Evolutionary conservation across 2,329 filamentous ascomycete genomes (phyloP).

Genomic region (Ophiosphaerella narmari): DNA sequence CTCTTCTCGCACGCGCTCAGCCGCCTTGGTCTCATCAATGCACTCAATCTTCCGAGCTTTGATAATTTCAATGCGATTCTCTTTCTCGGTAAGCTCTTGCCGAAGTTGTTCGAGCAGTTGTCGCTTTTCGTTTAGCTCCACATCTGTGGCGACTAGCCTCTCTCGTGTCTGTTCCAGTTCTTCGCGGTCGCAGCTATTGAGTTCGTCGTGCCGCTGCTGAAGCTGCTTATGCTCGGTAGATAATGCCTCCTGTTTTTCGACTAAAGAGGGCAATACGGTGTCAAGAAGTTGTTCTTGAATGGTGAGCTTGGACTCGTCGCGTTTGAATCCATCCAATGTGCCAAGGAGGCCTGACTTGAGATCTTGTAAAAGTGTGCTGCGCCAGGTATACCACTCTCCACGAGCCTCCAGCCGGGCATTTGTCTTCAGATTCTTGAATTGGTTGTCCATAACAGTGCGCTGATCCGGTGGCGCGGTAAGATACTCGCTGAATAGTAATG

Average conservation of each 20-base stretch:
- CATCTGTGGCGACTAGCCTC: slow-evolving; percentile 66
- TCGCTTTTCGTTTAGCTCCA: slow-evolving; percentile 72
- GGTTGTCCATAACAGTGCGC: slow-evolving; percentile 87
- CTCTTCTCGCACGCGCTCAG: slow-evolving; percentile 82
- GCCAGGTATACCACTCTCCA: slow-evolving; percentile 98
- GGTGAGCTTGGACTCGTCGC: slow-evolving; percentile 69
- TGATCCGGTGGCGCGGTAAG: slow-evolving; percentile 82
- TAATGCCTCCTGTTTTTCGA: slow-evolving; percentile 65
- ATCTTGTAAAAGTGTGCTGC: slow-evolving; percentile 82
- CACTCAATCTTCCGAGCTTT: slow-evolving; percentile 71
- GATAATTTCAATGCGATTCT: slow-evolving; percentile 65
- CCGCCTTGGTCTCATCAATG: slow-evolving; percentile 75
- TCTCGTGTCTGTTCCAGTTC: slow-evolving; percentile 76
- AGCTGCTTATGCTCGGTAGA: slow-evolving; percentile 68
- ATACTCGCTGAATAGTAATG: slow-evolving; percentile 89
- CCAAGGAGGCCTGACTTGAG: slow-evolving; percentile 79
- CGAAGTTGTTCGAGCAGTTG: slow-evolving; percentile 69
- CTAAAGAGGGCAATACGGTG: slow-evolving; percentile 67
- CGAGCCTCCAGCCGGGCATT: slow-evolving; percentile 89
- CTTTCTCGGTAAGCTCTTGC: slow-evolving; percentile 68
- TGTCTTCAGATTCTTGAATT: slow-evolving; percentile 97
- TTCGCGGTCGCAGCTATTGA: slow-evolving; percentile 79
- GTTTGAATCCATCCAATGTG: slow-evolving; percentile 76
- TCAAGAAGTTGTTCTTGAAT: slow-evolving; percentile 72
- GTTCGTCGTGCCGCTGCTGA: slow-evolving; percentile 71